Evolutionary conservation across 2,329 filamentous ascomycete species (phyloP).

Genomic region (Cryphonectria japonica): DNA sequence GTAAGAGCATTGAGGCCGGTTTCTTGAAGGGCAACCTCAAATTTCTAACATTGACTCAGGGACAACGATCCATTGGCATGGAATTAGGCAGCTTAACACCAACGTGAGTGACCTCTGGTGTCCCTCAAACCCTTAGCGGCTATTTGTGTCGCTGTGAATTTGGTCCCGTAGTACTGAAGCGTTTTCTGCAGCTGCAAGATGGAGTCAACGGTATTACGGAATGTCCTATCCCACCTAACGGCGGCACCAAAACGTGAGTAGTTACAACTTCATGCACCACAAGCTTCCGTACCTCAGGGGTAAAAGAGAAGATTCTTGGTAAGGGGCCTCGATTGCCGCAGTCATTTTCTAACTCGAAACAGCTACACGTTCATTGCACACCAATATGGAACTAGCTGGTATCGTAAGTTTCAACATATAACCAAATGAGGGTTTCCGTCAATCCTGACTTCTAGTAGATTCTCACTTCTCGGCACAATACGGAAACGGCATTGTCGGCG

Average conservation of each 20-base stretch:
- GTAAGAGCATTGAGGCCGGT: conserved; percentile 30
- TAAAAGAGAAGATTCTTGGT: background rate
- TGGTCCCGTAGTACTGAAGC: background rate
- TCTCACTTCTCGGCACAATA: conserved; percentile 52
- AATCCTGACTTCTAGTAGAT: conserved; percentile 33
- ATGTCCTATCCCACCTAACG: conserved; percentile 44
- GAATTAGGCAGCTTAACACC: conserved; percentile 48
- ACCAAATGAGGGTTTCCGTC: background rate
- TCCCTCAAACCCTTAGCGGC: background rate
- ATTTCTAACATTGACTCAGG: conserved; percentile 31
- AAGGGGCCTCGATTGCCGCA: background rate
- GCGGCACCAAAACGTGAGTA: conserved; percentile 31
- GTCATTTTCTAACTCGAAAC: background rate
- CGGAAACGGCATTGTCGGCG: conserved; percentile 52
- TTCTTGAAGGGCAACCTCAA: no score
- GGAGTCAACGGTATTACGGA: conserved; percentile 50
- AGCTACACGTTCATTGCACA: conserved; percentile 43
- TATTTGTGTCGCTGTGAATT: background rate
- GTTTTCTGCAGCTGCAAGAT: conserved; percentile 43
- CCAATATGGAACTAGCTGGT: conserved; percentile 46
- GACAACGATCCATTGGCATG: conserved; percentile 56
- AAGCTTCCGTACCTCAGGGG: background rate
- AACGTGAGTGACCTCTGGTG: conserved; percentile 28
- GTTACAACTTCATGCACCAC: background rate
- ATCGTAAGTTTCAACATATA: conserved; percentile 35